These are phyloP conservation scores for Rhododendron ferrugineum DNA, from an alignment of 148 eudicot genomes.

Conservation along the genomic window DNA sequence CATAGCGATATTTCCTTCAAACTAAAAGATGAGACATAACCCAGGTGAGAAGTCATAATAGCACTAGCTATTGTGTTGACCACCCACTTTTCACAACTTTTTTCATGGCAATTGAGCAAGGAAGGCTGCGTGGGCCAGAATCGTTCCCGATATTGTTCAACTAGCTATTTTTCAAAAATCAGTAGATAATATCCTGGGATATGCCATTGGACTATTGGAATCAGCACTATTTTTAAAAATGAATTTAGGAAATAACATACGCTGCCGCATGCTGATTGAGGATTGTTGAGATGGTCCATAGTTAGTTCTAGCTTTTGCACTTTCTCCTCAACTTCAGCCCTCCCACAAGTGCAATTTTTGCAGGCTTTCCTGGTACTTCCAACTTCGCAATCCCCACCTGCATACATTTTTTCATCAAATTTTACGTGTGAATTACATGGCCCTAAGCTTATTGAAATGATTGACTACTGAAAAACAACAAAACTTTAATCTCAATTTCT, in stretches of 20 bases:
- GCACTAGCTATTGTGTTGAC: background rate
- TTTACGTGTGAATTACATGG: background rate
- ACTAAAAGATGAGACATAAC: background rate
- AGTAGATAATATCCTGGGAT: background rate
- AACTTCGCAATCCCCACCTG: constrained; percentile 87
- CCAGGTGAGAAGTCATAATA: background rate
- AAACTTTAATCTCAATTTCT: constrained; percentile 3
- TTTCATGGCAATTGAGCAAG: background rate
- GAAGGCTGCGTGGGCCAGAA: background rate
- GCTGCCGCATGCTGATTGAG: constrained; percentile 89
- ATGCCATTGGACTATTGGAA: background rate
- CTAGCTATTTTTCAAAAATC: background rate
- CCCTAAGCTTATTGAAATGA: background rate
- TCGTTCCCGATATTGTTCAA: background rate
- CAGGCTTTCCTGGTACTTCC: constrained; percentile 85
- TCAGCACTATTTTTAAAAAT: background rate
- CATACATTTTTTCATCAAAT: background rate
- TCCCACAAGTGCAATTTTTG: constrained; percentile 91
- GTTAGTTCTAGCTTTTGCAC: constrained; percentile 65
- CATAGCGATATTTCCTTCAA: background rate
- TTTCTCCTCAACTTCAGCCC: constrained; percentile 90
- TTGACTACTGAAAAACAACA: background rate
- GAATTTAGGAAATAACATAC: constrained; percentile 29
- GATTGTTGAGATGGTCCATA: constrained; percentile 68
- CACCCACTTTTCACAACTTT: background rate